These are phyloP conservation scores for Colletotrichum sp. DNA, from an alignment of 2,329 filamentous ascomycete genomes.

Conservation along the genomic window DNA sequence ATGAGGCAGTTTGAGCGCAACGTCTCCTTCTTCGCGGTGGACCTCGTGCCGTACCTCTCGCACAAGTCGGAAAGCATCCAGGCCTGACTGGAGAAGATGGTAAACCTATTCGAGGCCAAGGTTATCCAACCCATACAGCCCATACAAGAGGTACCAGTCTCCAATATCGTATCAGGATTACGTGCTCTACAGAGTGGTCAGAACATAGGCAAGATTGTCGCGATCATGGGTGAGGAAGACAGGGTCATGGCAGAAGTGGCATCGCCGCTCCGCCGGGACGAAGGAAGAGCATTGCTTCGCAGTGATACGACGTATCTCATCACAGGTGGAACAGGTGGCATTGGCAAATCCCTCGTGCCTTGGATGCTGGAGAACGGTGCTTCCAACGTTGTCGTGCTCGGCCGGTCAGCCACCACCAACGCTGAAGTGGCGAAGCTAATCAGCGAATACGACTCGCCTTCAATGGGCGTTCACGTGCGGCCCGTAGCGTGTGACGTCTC, in stretches of 20 bases:
- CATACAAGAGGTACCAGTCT: background rate
- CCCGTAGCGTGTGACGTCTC: background rate
- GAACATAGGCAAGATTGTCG: background rate
- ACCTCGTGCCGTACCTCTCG: background rate
- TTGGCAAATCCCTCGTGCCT: background rate
- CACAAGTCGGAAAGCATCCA: background rate
- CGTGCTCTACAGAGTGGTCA: background rate
- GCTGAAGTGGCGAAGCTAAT: background rate
- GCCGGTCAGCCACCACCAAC: background rate
- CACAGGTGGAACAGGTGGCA: background rate
- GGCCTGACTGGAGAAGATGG: background rate
- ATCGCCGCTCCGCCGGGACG: background rate
- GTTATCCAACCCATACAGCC: background rate
- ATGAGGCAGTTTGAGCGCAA: background rate
- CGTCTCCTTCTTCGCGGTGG: background rate
- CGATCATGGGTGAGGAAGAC: background rate
- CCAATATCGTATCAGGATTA: background rate
- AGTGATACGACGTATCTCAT: background rate
- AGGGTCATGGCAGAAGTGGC: background rate
- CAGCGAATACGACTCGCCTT: background rate
- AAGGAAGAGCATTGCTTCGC: background rate
- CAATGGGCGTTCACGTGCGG: rapidly evolving
- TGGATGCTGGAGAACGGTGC: background rate
- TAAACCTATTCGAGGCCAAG: background rate
- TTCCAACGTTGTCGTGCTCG: background rate